These are phyloP conservation scores for Claviceps sp. DNA, from an alignment of 2,329 filamentous ascomycete genomes.

Conservation along the genomic window DNA sequence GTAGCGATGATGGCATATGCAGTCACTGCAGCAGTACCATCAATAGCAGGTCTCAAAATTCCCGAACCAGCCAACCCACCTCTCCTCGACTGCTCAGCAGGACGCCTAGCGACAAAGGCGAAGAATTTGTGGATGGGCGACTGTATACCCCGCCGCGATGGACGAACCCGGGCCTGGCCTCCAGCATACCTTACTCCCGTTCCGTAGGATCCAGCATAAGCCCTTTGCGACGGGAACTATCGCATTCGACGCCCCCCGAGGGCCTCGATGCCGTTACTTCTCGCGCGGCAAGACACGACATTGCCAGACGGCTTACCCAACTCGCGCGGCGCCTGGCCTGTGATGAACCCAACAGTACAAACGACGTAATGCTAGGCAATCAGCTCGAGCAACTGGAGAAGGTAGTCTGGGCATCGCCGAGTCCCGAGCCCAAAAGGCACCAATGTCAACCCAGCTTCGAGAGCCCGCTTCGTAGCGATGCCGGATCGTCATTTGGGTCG, in stretches of 20 bases:
- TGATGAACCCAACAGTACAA: slow-evolving; percentile 18
- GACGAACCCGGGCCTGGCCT: slow-evolving; percentile 21
- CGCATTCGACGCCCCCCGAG: slow-evolving; percentile 5
- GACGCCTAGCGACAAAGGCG: slow-evolving; percentile 4
- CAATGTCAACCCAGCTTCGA: slow-evolving; percentile 13
- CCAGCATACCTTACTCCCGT: slow-evolving; percentile 18
- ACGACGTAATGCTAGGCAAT: slow-evolving; percentile 22
- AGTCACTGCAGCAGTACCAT: slow-evolving; percentile 10
- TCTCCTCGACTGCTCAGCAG: slow-evolving; percentile 3
- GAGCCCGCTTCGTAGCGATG: slow-evolving; percentile 15
- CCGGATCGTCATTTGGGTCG: slow-evolving; percentile 19
- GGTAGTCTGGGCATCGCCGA: slow-evolving; percentile 9
- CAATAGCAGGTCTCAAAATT: slow-evolving; percentile 2
- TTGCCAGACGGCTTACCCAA: slow-evolving; percentile 28
- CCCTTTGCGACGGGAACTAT: slow-evolving; percentile 17
- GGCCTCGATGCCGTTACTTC: slow-evolving; percentile 9
- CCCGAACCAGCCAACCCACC: neutral
- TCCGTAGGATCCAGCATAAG: slow-evolving; percentile 14
- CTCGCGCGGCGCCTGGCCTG: slow-evolving; percentile 25
- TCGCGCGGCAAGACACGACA: slow-evolving; percentile 25
- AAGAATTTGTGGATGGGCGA: neutral
- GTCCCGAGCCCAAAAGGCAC: slow-evolving; percentile 8
- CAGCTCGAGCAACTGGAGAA: slow-evolving; percentile 27
- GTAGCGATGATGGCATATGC: slow-evolving; percentile 5
- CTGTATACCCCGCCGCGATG: slow-evolving; percentile 15